A percentile compares a stretch with the other conserved stretches of the same genome.
Conservation (phyloP, 108 stramenopile genomes). For the Stephanodiscus triporus region DNA sequence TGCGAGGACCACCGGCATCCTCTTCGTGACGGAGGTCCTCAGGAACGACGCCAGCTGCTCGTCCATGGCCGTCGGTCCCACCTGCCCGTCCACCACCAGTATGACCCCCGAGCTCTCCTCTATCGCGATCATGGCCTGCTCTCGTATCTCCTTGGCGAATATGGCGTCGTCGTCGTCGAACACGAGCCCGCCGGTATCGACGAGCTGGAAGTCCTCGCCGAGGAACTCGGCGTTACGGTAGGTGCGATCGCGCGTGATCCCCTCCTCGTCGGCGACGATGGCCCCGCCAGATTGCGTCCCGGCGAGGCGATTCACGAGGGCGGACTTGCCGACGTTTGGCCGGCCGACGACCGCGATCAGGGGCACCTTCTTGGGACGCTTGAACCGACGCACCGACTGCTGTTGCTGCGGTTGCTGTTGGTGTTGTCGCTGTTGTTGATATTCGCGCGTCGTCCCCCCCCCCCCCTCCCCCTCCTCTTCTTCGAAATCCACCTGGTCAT, state of each 20-base stretch:
- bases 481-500: conserved; percentile 13
- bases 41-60: conserved; percentile 87
- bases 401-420: conserved; percentile 4
- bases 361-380: conserved; percentile 72
- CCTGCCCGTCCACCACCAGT: conserved; percentile 93
- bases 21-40: conserved; percentile 73
- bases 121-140: conserved; percentile 95
- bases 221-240: conserved; percentile 91
- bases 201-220: conserved; percentile 90
- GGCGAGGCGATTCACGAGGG: conserved; percentile 93
- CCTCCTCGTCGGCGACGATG: conserved; percentile 94
- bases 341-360: conserved; percentile 94
- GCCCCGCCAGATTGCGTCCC: conserved; percentile 86
- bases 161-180: conserved; percentile 93
- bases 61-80: conserved; percentile 86
- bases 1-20: conserved; percentile 87
- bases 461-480: neutral
- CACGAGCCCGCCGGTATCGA: conserved; percentile 96
- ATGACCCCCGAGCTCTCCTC: conserved; percentile 89
- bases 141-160: conserved; percentile 92
- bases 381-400: conserved; percentile 57
- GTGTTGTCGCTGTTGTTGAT: neutral
- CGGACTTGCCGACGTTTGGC: conserved; percentile 98
- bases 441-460: too few species aligned
- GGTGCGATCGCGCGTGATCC: conserved; percentile 95